Base-by-base conservation (phyloP, 2,329 filamentous ascomycete genomes). In the Dichotomopilus funicola region DNA sequence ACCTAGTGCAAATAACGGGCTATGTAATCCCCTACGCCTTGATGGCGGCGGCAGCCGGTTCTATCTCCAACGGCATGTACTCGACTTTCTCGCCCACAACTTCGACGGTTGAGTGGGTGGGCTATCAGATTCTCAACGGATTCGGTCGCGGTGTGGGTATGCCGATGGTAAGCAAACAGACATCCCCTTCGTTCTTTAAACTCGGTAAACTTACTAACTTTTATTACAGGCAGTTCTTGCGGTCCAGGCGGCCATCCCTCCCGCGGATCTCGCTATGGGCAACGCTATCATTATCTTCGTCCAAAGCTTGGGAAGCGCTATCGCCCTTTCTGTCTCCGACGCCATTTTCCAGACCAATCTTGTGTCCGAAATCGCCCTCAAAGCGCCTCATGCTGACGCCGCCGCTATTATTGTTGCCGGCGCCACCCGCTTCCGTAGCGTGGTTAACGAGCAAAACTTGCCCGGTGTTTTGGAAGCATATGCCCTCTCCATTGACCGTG, bases 381-480 rank as follows among this genome's bases (percentile, higher is more conserved):
- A 62, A 6, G 68, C 67, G 1, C 59, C 71, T 50, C 27, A 54
- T 37, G 64, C 66, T 57, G 59, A 67, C 54, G 47, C 68, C 0
- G 45, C 62, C 2, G 55, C 58, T 1, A 59, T 74, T n/a, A 61
- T 74, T 44, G 51, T 45, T 4, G 71, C 71, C 6, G 73, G 74
- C 6, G 72, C 71, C 1, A 71, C 67, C 0, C 66, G 60, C 1
- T 71, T 76, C 56, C 66, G 72, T 13, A 48, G 57, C 0, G 50
- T 72, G n/a, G 61, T 75, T 5, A 10, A 57, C 4, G 47, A 58
- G 2, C 54, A 54, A 5, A 61, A 69, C 11, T 40, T 77, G 5
- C 58, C 62, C 0, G 69, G 65, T 12, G 68, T 76, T 4, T 51
- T 75, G 35, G 9, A 54, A 5, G 69, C 73, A 2, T 77, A 76